Base-by-base conservation (phyloP, 148 eudicot species). In the Fagopyrum homotropicum region DNA sequence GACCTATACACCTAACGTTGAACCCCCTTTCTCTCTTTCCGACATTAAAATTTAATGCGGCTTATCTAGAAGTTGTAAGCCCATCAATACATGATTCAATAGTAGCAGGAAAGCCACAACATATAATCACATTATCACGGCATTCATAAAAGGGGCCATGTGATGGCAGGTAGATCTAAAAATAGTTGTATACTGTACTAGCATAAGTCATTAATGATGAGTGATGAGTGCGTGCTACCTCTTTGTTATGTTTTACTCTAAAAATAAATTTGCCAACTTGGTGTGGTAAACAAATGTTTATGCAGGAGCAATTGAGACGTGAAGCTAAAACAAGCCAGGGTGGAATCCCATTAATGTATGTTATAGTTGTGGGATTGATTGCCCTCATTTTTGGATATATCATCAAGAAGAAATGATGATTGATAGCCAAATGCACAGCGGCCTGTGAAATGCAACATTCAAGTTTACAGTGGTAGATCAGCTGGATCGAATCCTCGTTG, bases 261-360 rank as follows among this genome's bases (percentile, higher is more conserved):
- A 57, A 17, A 57, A 10, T 52, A 26, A 57, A 10, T 57, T 57
- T 2, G 6, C 29, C 63, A 10, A 19, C 29, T 57, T 49, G 9
- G 14, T 8, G 11, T 12, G 52, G 52, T 49, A 49, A 57, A 57
- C 81, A 26, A n/a, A 19, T 57, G 77, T 57, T 19, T 49, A 49
- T 49, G 63, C 82, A 91, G 93, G 92, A 88, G 55, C 82, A 84
- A 79, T 78, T 89, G 87, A 91, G 78, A 85, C 87, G 86, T 43
- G 86, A 81, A 54, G 83, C 86, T 75, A 86, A 75, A 81, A 85
- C 80, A 80, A 78, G 85, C 46, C 88, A 82, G 73, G 91, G 96
- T 11, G 84, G 88, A 8, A 84, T 86, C 55, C 85, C 92, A 6
- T 57, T 91, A 68, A 75, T 81, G 82, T 72, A 87, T 35, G 93